phyloP scores from a whole-genome alignment of 1,139 yeast species.

The Zygosaccharomyces sapae region DNA sequence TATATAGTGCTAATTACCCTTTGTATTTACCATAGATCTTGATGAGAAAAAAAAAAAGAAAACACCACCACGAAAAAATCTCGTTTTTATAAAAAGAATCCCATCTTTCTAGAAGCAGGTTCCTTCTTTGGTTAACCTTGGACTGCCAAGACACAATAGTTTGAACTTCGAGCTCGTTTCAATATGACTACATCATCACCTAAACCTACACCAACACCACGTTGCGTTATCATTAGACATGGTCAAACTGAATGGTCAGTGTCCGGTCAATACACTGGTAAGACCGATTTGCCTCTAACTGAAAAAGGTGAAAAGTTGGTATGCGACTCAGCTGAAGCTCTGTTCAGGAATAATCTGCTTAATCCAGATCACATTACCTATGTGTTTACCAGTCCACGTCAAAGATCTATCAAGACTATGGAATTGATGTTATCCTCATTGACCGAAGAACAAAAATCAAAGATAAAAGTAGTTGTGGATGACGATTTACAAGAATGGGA shows the following conservation, averaged over 20 bases:
- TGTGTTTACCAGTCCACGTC: slow-evolving; percentile 74
- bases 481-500: slow-evolving; percentile 88
- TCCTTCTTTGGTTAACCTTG: background rate
- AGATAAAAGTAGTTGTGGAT: slow-evolving; percentile 50
- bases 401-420: slow-evolving; percentile 70
- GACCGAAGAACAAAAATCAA: slow-evolving; percentile 44
- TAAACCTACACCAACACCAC: slow-evolving; percentile 46
- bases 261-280: slow-evolving; percentile 85
- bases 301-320: slow-evolving; percentile 73
- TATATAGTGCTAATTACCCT: background rate
- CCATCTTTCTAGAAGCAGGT: background rate
- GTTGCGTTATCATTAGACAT: slow-evolving; percentile 70
- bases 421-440: slow-evolving; percentile 51
- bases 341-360: slow-evolving; percentile 54
- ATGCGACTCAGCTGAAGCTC: slow-evolving; percentile 63
- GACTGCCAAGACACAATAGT: too few relatives aligned
- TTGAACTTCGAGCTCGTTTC: too few relatives aligned
- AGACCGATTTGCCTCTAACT: slow-evolving; percentile 76
- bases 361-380: slow-evolving; percentile 60
- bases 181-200: background rate
- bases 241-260: slow-evolving; percentile 95
- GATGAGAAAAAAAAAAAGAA: background rate
- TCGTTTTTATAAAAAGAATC: background rate
- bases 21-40: background rate
- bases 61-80: background rate